Base-by-base conservation (phyloP, 2,329 filamentous ascomycete genomes). In the Colletotrichum coccodes region DNA sequence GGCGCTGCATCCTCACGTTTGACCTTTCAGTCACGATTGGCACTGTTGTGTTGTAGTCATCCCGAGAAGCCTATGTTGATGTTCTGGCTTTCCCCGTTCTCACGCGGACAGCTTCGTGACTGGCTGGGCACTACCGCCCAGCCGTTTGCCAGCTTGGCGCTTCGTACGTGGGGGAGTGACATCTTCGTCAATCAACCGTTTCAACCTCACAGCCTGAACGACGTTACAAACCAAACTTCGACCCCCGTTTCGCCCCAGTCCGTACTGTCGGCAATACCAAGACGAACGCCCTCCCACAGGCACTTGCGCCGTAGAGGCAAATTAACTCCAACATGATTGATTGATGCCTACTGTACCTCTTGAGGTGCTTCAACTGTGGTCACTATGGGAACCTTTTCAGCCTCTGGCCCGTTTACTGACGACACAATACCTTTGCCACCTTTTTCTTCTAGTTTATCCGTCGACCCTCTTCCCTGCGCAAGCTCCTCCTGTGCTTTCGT, bases 401-500 rank as follows among this genome's bases (percentile, higher is more conserved):
- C 16, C 14, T 42, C 28, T 21, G 12, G 11, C 12, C n/a, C 64
- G 14, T 34, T 49, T 6, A 11, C 52, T 40, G 34, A 26, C 21
- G 52, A 6, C 26, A 18, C 23, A 42, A 14, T 12, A 26, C 16
- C 34, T 21, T 40, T 42, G 14, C 9, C 21, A 12, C 11, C 30
- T 4, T 28, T 26, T 4, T 23, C 32, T 18, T 28, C 52, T 21
- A 56, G 11, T 16, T 32, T 50, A n/a, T 21, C 26, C 12, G 30
- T n/a, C 18, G 30, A 12, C 40, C 16, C 3, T 2, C 26, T 26
- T 34, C 6, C 47, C 28, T 23, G 40, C 21, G 28, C 52, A 23
- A 54, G 49, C 47, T 67, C 58, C 4, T 64, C 38, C 53, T 44
- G 46, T 2, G 70, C 68, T 28, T 69, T 38, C 23, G 68, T 79